These are phyloP conservation scores for Cladosporium austrohemisphaericum DNA, from an alignment of 2,329 filamentous ascomycete species.

Conservation along the genomic window DNA sequence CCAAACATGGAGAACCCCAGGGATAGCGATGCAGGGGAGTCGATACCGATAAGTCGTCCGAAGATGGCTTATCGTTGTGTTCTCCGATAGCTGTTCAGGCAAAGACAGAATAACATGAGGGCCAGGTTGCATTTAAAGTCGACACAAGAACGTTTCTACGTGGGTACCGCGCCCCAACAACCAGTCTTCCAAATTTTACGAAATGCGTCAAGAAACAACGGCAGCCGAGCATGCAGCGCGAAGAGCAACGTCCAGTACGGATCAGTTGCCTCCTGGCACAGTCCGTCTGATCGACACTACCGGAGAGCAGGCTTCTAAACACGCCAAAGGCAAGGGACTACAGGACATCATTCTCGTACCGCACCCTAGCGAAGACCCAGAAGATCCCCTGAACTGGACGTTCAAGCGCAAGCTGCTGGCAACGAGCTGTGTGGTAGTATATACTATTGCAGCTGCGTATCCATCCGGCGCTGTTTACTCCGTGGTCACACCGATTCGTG, in stretches of 20 bases:
- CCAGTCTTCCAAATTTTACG: too few species aligned
- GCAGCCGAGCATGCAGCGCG: too few species aligned
- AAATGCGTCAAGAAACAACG: too few species aligned
- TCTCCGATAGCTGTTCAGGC: neutral
- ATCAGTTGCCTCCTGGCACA: slow-evolving; percentile 34
- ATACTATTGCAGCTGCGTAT: slow-evolving; percentile 49
- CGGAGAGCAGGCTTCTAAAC: slow-evolving; percentile 35
- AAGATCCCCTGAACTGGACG: slow-evolving; percentile 39
- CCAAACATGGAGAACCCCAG: neutral
- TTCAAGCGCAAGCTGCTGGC: slow-evolving; percentile 41
- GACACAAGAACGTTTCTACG: too few species aligned
- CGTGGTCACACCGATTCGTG: slow-evolving; percentile 46
- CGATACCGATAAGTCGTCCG: neutral
- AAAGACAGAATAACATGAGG: too few species aligned
- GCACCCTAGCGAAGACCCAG: slow-evolving; percentile 42
- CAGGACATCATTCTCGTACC: slow-evolving; percentile 42
- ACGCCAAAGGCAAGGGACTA: slow-evolving; percentile 32
- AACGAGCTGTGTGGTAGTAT: slow-evolving; percentile 42
- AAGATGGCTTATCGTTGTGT: neutral
- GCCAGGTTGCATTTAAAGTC: too few species aligned
- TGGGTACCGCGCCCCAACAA: too few species aligned
- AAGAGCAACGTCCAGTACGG: too few species aligned
- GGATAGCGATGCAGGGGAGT: neutral
- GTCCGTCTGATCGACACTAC: slow-evolving; percentile 43
- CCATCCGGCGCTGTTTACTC: slow-evolving; percentile 49